A percentile compares a stretch with the other conserved stretches of the same genome.
Conservation (phyloP, 371 early-diverging fungal species). For the Mucor piriformis region DNA sequence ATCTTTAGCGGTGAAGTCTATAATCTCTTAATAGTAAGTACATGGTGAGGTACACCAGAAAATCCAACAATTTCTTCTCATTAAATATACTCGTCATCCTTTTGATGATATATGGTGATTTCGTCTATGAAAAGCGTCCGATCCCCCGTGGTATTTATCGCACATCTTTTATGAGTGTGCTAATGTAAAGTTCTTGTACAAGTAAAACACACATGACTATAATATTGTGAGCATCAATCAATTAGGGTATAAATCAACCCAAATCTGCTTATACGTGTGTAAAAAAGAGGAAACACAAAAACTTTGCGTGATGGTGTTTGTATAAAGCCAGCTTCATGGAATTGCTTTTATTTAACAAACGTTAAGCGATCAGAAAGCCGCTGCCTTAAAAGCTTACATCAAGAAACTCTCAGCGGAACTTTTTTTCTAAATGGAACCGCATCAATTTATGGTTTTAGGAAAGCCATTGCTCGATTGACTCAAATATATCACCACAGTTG, state of each 20-base stretch:
- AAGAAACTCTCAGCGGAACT: too few relatives aligned
- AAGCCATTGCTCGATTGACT: too few relatives aligned
- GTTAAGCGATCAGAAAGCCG: conserved; percentile 24
- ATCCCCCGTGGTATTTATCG: not conserved
- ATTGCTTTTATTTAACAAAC: not conserved
- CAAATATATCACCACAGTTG: too few relatives aligned
- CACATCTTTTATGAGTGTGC: not conserved
- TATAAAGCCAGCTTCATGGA: too few relatives aligned
- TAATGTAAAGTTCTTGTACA: not conserved
- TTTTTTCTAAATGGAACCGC: too few relatives aligned
- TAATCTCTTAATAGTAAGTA: conserved; percentile 22
- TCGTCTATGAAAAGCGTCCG: not conserved
- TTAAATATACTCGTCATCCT: conserved; percentile 30
- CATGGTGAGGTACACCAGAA: conserved; percentile 20
- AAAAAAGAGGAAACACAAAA: not conserved
- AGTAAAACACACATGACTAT: conserved; percentile 6
- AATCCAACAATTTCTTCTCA: conserved; percentile 33
- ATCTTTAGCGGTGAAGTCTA: conserved; percentile 17
- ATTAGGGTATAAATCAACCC: too few relatives aligned
- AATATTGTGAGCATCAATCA: too few relatives aligned
- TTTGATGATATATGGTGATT: conserved; percentile 24
- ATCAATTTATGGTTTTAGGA: too few relatives aligned
- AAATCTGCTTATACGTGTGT: too few relatives aligned
- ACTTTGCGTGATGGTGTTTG: too few relatives aligned
- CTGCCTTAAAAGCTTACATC: conserved; percentile 23